A percentile compares a stretch with the other conserved stretches of the same genome.
phyloP scores from a whole-genome alignment of 2,329 filamentous ascomycete species.

The Phaeosphaeria sp. region DNA sequence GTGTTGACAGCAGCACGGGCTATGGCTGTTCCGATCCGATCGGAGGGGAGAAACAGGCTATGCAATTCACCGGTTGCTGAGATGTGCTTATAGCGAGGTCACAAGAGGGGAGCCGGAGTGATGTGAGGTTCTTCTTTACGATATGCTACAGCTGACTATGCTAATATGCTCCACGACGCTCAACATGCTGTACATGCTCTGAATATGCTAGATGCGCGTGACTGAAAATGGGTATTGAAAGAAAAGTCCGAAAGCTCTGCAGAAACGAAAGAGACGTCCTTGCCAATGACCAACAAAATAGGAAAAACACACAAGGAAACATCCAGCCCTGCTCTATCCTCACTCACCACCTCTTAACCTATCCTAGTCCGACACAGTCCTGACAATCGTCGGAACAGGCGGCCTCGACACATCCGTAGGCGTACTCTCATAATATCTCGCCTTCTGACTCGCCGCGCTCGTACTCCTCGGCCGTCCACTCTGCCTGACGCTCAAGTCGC shows the following conservation, averaged over 20 bases:
- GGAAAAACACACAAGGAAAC: neutral
- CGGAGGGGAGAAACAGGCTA: too few relatives aligned
- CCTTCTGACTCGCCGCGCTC: conserved; percentile 32
- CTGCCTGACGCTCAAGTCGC: conserved; percentile 22
- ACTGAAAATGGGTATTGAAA: too few relatives aligned
- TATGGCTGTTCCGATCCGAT: too few relatives aligned
- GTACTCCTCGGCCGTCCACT: conserved; percentile 32
- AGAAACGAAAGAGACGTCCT: too few relatives aligned
- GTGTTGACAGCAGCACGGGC: neutral
- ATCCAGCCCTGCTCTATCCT: neutral
- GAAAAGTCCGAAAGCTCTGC: too few relatives aligned
- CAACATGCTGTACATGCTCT: neutral
- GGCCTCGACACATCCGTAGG: conserved; percentile 24
- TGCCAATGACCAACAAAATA: too few relatives aligned
- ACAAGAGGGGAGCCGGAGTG: neutral
- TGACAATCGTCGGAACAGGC: conserved; percentile 40
- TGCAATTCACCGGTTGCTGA: too few relatives aligned
- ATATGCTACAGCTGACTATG: neutral
- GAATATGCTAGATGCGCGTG: too few relatives aligned
- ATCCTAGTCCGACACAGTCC: conserved; percentile 27
- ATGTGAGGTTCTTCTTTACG: neutral
- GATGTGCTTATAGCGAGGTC: neutral
- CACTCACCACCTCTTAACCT: neutral
- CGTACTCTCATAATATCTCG: conserved; percentile 41
- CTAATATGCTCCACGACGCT: neutral